Evolutionary conservation across 148 eudicot species (phyloP).

Genomic region (Persicaria tinctoria): DNA sequence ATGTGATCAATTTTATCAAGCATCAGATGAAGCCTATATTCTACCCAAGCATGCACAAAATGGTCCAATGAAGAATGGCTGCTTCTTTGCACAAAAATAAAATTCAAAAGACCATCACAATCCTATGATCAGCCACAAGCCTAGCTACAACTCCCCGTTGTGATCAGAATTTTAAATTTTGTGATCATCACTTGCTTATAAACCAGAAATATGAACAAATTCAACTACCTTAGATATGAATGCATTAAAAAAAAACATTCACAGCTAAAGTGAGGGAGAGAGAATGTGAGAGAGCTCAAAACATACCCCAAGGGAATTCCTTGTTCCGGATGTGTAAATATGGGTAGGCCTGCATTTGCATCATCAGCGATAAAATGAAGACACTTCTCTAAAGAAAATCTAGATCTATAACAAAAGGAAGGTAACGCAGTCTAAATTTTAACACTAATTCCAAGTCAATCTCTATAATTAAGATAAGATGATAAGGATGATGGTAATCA

Average conservation of each 20-base stretch:
- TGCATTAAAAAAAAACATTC: too few relatives aligned
- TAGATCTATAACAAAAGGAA: neutral
- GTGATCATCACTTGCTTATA: neutral
- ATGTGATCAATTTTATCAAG: neutral
- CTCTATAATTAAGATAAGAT: neutral
- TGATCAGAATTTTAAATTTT: neutral
- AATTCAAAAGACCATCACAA: neutral
- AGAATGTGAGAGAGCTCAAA: neutral
- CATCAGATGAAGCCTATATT: neutral
- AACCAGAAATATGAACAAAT: neutral
- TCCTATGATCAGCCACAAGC: neutral
- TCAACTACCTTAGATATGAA: neutral
- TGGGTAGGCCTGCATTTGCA: conserved; percentile 56
- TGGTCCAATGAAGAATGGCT: neutral
- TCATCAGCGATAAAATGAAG: conserved; percentile 11
- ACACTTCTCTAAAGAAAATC: neutral
- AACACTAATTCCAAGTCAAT: too few relatives aligned
- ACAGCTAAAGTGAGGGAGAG: neutral
- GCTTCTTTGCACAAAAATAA: neutral
- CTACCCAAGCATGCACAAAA: neutral
- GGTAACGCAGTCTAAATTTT: neutral
- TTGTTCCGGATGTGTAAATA: conserved; percentile 90
- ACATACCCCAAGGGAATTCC: conserved; percentile 98
- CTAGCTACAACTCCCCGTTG: too few relatives aligned
- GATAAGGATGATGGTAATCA: neutral